A percentile compares a stretch with the other conserved stretches of the same genome.
Conservation (phyloP, 257 asterid genomes). For the Petunia axillaris region DNA sequence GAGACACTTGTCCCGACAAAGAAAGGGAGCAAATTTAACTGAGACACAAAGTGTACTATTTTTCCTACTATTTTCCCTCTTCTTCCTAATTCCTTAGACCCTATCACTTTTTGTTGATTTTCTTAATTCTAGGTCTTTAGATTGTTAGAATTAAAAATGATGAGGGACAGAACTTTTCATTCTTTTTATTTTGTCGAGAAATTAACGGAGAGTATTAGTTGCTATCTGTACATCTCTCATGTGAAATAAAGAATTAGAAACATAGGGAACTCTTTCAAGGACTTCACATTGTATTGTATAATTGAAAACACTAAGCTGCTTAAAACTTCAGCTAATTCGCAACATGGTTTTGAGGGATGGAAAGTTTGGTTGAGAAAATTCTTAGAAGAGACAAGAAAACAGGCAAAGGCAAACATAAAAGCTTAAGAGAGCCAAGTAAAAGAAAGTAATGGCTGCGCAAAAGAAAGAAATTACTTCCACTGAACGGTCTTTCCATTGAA, state of each 20-base stretch:
- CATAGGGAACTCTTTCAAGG: background rate
- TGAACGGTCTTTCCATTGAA: background rate
- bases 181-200: background rate
- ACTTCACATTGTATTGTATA: background rate
- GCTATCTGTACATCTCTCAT: background rate
- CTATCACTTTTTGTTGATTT: background rate
- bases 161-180: background rate
- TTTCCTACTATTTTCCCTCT: background rate
- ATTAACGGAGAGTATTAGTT: background rate
- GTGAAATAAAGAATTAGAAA: background rate
- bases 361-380: background rate
- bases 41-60: background rate
- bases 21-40: background rate
- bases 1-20: background rate
- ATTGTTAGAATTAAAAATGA: background rate
- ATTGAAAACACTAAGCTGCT: background rate
- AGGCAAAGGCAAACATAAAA: background rate
- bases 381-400: background rate
- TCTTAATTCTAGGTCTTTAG: background rate
- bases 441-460: background rate
- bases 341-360: conserved; percentile 1
- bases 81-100: background rate
- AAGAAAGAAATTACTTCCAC: conserved; percentile 2
- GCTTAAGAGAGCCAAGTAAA: background rate
- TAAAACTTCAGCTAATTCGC: background rate